Evolutionary conservation across 352 stramenopile species (phyloP), one percentile per base, ranked within the genome.

Genomic region (Phytopythium montanum): DNA sequence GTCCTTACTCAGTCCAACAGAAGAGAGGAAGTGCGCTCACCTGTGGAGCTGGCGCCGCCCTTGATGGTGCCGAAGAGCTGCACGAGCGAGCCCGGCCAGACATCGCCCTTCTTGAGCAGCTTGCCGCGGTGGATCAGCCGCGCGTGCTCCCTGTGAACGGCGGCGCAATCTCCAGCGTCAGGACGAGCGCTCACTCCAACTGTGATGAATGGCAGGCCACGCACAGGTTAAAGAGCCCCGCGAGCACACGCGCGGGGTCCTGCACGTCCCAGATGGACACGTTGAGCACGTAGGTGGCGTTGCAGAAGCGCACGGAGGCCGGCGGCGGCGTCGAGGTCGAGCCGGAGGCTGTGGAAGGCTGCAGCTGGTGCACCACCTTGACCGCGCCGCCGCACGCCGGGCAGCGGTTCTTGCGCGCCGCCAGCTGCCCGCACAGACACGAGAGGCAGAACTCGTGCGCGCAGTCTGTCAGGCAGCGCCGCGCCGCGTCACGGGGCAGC

Each of bases 61-160:
- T 80, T 90, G 38, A 70, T 68, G 16, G 81, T 92, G 5, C 85
- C 85, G 59, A 94, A 89, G 54, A 94, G 77, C 76, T 94, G 85
- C 41, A 94, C 83, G 23, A 90, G 75, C 0, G 79, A 77, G 29
- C 85, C 82, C 16, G 85, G 85, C 85, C 85, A 94, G 18, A 92
- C 76, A 33, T 94, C 85, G 0, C 81, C 83, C 49, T 83, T 91
- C 71, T 92, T 90, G 36, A 94, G 69, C 38, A 94, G 48, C 71
- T 92, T 92, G 16, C 85, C 85, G 31, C 82, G 75, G 59, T 94
- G 76, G 36, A 94, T 88, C 19, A 94, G 62, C 31, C 81, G 73
- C 41, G 85, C 82, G 25, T 91, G 79, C 31, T 92, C 72, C 26
- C 84, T 94, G 29, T 55, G 23, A 21, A 62, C 14, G 31, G 31